phyloP scores from a whole-genome alignment of 306 rosid species.

The Alnus glutinosa region DNA sequence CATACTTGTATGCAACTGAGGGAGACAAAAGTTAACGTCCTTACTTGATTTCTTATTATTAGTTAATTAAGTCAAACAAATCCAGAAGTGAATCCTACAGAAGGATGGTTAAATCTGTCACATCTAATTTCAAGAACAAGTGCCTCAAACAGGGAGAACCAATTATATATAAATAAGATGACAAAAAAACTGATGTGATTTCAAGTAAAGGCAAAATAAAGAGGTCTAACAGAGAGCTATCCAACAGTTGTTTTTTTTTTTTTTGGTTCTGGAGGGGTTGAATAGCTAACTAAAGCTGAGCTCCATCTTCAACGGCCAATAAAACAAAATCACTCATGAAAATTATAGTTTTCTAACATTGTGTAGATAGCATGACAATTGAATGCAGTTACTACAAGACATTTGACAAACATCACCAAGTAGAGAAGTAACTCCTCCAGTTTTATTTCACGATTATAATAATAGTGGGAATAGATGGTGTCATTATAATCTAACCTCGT shows the following conservation, averaged over 20 bases:
- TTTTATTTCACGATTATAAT: background rate
- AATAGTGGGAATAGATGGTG: background rate
- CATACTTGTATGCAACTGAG: constrained; percentile 6
- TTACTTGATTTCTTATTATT: background rate
- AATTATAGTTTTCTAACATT: background rate
- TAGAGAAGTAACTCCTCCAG: background rate
- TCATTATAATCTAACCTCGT: too few species aligned
- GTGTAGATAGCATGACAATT: background rate
- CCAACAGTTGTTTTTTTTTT: background rate
- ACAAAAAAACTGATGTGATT: too few species aligned
- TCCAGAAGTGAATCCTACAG: background rate
- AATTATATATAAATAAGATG: too few species aligned
- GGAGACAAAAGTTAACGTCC: constrained; percentile 2
- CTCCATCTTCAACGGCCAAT: background rate
- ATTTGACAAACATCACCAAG: background rate
- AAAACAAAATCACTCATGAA: background rate
- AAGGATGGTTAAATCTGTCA: background rate
- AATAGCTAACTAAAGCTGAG: background rate
- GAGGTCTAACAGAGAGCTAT: background rate
- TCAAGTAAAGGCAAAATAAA: constrained; percentile 18
- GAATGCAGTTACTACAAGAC: background rate
- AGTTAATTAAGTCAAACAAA: constrained; percentile 1
- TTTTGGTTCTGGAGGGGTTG: too few species aligned
- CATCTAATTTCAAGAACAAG: background rate
- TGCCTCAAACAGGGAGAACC: background rate